Conservation (phyloP, 305 asterid genomes). For the Solanum hybrid region DNA sequence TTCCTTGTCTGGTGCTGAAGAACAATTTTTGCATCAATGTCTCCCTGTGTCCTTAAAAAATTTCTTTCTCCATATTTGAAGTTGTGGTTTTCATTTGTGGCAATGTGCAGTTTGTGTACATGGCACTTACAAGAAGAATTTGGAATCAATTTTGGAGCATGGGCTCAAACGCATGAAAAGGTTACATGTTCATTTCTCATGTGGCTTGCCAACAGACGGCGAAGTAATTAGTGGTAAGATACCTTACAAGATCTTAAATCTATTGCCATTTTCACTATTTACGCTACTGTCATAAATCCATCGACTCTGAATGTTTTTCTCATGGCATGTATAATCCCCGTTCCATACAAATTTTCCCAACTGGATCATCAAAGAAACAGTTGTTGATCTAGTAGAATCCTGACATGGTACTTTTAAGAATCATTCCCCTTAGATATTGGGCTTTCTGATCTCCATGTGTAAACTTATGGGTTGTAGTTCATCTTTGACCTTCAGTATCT, state of each 20-base stretch:
- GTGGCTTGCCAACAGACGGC: slow-evolving; percentile 83
- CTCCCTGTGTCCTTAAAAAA: not conserved
- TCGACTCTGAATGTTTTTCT: not conserved
- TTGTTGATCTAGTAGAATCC: not conserved
- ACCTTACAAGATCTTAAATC: not conserved
- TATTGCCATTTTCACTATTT: not conserved
- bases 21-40: not conserved
- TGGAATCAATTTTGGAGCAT: slow-evolving; percentile 63
- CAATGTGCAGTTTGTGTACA: slow-evolving; percentile 70
- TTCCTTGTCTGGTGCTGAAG: not conserved
- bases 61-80: not conserved
- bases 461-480: not conserved
- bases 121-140: slow-evolving; percentile 70
- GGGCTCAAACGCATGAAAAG: slow-evolving; percentile 92
- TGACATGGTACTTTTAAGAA: not conserved
- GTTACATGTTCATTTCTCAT: slow-evolving; percentile 83
- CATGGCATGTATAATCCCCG: not conserved
- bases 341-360: not conserved
- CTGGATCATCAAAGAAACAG: not conserved
- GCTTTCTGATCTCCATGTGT: not conserved
- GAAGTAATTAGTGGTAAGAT: slow-evolving; percentile 77
- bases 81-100: slow-evolving; percentile 6
- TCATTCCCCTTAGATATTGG: not conserved
- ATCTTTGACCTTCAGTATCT: not conserved
- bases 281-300: not conserved